Percentiles rank a stretch among this genome's conserved stretches.
phyloP scores from a whole-genome alignment of 768 basidiomycete species.

The Lentinula lateritia region DNA sequence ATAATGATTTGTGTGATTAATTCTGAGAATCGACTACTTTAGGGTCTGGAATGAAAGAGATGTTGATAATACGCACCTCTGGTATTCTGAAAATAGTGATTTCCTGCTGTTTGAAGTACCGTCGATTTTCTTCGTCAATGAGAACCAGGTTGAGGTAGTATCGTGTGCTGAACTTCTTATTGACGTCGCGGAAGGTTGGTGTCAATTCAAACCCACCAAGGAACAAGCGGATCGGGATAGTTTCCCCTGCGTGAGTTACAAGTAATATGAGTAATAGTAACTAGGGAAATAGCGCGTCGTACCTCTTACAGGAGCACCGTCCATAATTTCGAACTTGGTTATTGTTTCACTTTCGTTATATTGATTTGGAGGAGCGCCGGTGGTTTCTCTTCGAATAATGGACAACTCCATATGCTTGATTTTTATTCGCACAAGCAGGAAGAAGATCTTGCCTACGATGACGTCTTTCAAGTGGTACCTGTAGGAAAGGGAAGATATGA shows the following conservation, averaged over 20 bases:
- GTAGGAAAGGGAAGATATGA: not conserved
- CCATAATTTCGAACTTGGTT: slow-evolving; percentile 99
- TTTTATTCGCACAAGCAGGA: slow-evolving; percentile 96
- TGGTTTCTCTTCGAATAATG: slow-evolving; percentile 96
- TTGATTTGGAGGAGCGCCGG: slow-evolving; percentile 95
- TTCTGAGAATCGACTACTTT: not conserved
- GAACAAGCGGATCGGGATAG: slow-evolving; percentile 96
- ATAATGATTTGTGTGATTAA: not conserved
- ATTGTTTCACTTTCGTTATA: slow-evolving; percentile 99
- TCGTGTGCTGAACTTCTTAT: slow-evolving; percentile 97
- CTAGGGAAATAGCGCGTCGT: slow-evolving; percentile 11
- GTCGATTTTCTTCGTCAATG: slow-evolving; percentile 95
- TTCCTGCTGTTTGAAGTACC: slow-evolving; percentile 98
- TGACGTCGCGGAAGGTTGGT: slow-evolving; percentile 97
- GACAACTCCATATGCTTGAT: slow-evolving; percentile 99
- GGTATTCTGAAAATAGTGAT: slow-evolving; percentile 90
- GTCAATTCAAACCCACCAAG: slow-evolving; percentile 97
- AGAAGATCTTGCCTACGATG: slow-evolving; percentile 99
- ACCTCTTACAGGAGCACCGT: slow-evolving; percentile 96
- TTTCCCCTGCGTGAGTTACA: slow-evolving; percentile 64
- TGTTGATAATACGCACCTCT: slow-evolving; percentile 42
- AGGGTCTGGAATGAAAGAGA: not conserved
- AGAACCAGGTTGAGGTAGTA: slow-evolving; percentile 98
- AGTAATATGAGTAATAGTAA: not conserved
- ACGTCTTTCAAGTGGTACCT: slow-evolving; percentile 99